phyloP scores from a whole-genome alignment of 2,329 filamentous ascomycete species.

The Monilinia fructicola region DNA sequence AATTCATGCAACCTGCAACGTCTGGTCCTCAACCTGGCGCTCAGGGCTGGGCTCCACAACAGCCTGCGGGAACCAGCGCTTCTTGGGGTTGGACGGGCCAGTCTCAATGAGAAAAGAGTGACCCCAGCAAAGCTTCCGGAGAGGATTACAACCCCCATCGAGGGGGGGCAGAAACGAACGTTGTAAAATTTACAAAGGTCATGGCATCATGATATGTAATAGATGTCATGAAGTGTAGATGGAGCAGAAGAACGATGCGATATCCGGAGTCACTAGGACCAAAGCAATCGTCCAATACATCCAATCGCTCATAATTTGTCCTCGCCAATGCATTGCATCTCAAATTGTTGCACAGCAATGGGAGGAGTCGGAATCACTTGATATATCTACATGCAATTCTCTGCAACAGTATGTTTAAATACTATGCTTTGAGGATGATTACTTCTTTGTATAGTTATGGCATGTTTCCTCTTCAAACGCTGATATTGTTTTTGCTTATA shows the following conservation, averaged over 20 bases:
- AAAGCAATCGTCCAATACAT: background rate
- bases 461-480: background rate
- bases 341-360: background rate
- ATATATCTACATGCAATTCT: background rate
- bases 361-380: constrained; percentile 1
- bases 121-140: background rate
- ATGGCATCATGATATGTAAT: constrained; percentile 28
- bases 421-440: background rate
- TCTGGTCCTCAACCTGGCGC: constrained; percentile 37
- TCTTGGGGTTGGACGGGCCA: constrained; percentile 40
- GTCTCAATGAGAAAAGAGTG: constrained; percentile 29
- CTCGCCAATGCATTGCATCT: background rate
- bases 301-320: background rate
- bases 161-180: background rate
- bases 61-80: constrained; percentile 32
- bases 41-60: constrained; percentile 41
- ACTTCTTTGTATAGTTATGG: constrained; percentile 10
- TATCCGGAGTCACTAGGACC: background rate
- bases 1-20: constrained; percentile 66
- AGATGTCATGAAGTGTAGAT: background rate
- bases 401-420: background rate
- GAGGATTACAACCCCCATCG: background rate
- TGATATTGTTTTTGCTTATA: background rate
- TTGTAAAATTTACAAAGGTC: constrained; percentile 30
- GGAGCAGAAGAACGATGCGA: too few relatives aligned